Percentiles rank a stretch among this genome's conserved stretches.
These are phyloP conservation scores for Trichoderma cornu-damae DNA, from an alignment of 2,329 filamentous ascomycete genomes.

Conservation along the genomic window DNA sequence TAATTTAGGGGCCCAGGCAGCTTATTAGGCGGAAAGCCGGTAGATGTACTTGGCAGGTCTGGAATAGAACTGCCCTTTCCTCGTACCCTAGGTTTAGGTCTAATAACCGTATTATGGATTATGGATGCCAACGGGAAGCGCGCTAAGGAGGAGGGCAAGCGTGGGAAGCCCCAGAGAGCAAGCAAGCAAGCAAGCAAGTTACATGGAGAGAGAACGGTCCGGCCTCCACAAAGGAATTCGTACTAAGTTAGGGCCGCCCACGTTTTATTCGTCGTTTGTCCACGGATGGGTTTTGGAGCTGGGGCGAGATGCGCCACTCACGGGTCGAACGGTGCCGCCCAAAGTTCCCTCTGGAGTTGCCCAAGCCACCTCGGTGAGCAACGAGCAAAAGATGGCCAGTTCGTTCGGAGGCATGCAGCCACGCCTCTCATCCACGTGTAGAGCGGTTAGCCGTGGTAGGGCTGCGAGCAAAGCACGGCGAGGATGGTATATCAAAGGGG, in stretches of 20 bases:
- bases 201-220: constrained; percentile 15
- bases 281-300: constrained; percentile 12
- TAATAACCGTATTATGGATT: constrained; percentile 18
- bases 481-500: background rate
- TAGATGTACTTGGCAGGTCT: constrained; percentile 13
- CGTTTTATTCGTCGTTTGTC: constrained; percentile 18
- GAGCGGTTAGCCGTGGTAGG: constrained; percentile 1
- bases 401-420: constrained; percentile 16
- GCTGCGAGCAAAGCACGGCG: background rate
- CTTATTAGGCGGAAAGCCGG: constrained; percentile 15
- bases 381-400: constrained; percentile 15
- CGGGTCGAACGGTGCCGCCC: constrained; percentile 19
- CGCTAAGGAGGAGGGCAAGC: constrained; percentile 13
- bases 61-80: constrained; percentile 6
- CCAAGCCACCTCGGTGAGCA: constrained; percentile 17
- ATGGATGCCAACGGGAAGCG: constrained; percentile 18
- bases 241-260: constrained; percentile 16
- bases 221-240: constrained; percentile 17
- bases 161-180: constrained; percentile 18
- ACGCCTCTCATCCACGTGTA: constrained; percentile 18
- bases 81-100: constrained; percentile 16
- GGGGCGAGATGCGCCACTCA: constrained; percentile 19
- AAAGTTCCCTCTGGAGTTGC: background rate
- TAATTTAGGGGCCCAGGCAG: constrained; percentile 15
- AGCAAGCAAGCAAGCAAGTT: constrained; percentile 12